These are phyloP conservation scores for Apophysomyces trapeziformis DNA, from an alignment of 371 early-diverging fungal species.

Conservation along the genomic window DNA sequence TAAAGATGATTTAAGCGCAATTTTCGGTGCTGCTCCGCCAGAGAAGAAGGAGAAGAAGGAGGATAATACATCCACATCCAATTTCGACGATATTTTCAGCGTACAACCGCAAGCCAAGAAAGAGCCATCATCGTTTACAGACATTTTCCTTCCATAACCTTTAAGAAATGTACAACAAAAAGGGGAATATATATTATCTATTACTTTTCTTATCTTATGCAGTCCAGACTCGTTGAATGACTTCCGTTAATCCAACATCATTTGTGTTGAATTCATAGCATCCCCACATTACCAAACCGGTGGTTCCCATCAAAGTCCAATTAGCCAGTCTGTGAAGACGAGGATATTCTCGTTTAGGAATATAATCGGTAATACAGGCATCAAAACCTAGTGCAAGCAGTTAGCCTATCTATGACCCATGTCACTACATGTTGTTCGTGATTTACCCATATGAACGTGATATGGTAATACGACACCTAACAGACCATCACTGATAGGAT, in stretches of 20 bases:
- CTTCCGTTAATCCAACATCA: conserved; percentile 93
- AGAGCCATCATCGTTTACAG: conserved; percentile 20
- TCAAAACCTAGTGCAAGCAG: conserved; percentile 64
- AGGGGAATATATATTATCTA: conserved; percentile 5
- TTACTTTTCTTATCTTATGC: conserved; percentile 47
- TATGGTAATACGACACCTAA: conserved; percentile 89
- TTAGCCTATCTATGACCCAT: background rate
- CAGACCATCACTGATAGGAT: conserved; percentile 84
- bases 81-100: conserved; percentile 24
- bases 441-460: conserved; percentile 80
- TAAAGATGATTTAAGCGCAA: conserved; percentile 43
- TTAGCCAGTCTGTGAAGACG: conserved; percentile 62
- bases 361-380: conserved; percentile 80
- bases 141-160: conserved; percentile 27
- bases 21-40: conserved; percentile 32
- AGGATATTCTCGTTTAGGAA: conserved; percentile 73
- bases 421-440: background rate
- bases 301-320: conserved; percentile 68
- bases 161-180: background rate
- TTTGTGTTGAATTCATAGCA: conserved; percentile 94
- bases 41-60: background rate
- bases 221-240: conserved; percentile 80
- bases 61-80: background rate
- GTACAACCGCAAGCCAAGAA: conserved; percentile 14
- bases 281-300: conserved; percentile 83